Conservation (phyloP, 2,329 filamentous ascomycete genomes). For the Aureobasidium musti region DNA sequence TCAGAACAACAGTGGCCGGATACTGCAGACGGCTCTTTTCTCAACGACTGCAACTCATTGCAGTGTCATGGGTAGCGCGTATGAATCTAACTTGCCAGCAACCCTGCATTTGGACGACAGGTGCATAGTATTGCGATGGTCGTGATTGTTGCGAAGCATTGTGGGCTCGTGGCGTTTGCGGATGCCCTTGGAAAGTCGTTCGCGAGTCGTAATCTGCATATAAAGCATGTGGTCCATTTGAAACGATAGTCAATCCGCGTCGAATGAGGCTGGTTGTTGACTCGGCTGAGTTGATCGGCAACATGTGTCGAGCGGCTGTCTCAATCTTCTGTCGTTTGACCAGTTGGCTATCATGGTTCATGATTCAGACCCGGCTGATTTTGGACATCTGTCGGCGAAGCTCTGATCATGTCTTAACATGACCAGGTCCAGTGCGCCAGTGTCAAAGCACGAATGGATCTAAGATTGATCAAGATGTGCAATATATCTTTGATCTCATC, state of each 20-base stretch:
- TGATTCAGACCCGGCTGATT: not conserved
- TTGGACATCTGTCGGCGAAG: not conserved
- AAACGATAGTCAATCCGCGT: not conserved
- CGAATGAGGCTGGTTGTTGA: not conserved
- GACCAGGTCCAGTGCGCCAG: not conserved
- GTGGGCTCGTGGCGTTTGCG: not conserved
- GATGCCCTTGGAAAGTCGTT: not conserved
- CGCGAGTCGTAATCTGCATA: not conserved
- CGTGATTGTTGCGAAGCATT: not conserved
- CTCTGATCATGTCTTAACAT: not conserved
- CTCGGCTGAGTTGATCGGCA: not conserved
- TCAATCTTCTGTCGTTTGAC: not conserved
- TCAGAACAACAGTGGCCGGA: not conserved
- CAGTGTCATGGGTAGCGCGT: not conserved
- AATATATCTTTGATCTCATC: conserved; percentile 8
- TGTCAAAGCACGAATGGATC: conserved; percentile 12
- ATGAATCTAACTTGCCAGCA: not conserved
- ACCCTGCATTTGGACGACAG: not conserved
- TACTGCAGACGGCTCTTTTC: not conserved
- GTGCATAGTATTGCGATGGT: not conserved
- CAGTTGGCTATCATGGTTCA: not conserved
- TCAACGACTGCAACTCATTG: not conserved
- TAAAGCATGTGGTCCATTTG: not conserved
- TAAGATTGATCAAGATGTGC: conserved; percentile 12
- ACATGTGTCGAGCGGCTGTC: conserved; percentile 4